A percentile compares a stretch with the other conserved stretches of the same genome.
phyloP scores from a whole-genome alignment of 257 asterid species.

The Nicotiana tabacum region DNA sequence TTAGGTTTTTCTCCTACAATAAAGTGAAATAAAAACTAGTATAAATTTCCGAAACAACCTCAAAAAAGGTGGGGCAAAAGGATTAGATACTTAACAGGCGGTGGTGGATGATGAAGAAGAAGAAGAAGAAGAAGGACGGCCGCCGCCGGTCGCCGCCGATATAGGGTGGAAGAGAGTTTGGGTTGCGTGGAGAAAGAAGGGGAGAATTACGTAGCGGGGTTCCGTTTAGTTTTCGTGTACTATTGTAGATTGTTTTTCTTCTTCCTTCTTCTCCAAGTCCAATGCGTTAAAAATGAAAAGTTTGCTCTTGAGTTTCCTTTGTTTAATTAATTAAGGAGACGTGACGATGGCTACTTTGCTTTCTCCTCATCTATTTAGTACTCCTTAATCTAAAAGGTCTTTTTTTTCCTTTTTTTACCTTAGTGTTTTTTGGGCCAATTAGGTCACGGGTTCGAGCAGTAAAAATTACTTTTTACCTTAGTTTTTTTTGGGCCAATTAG shows the following conservation, averaged over 20 bases:
- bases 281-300: neutral
- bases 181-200: slow-evolving; percentile 4
- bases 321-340: slow-evolving; percentile 6
- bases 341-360: neutral
- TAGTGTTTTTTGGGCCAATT: too few relatives aligned
- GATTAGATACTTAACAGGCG: neutral
- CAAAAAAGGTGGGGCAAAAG: neutral
- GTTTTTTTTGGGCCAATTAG: too few relatives aligned
- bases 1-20: neutral
- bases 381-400: too few relatives aligned
- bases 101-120: neutral
- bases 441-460: too few relatives aligned
- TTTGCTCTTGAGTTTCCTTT: neutral
- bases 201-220: neutral
- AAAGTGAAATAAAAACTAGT: neutral
- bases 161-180: neutral
- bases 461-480: too few relatives aligned
- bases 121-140: too few relatives aligned
- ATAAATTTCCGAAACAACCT: neutral
- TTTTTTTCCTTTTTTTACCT: too few relatives aligned
- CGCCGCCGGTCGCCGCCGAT: neutral
- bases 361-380: neutral
- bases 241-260: neutral
- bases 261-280: neutral
- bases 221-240: neutral